A percentile compares a stretch with the other conserved stretches of the same genome.
Evolutionary conservation across 805 yeast species (phyloP).

Genomic region (Kluyveromyces wickerhamii): DNA sequence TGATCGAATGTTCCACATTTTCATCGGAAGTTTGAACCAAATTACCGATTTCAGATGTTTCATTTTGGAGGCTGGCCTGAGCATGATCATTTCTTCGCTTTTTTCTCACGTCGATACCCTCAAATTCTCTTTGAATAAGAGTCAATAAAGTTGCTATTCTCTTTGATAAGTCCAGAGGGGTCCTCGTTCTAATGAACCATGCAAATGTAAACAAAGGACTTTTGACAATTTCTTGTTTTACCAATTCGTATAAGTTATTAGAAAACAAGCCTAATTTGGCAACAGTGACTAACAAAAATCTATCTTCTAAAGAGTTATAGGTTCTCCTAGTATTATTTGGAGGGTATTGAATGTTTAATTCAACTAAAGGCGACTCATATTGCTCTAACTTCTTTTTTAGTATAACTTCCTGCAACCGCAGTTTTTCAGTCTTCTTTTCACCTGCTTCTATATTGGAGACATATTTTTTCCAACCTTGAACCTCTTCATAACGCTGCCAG

Average conservation of each 20-base stretch:
- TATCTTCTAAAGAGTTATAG: conserved; percentile 62
- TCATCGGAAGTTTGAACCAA: not conserved
- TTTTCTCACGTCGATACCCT: conserved; percentile 37
- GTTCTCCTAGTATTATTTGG: conserved; percentile 77
- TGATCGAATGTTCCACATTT: not conserved
- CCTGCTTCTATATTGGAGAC: conserved; percentile 64
- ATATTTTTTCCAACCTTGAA: conserved; percentile 68
- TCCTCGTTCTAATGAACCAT: conserved; percentile 65
- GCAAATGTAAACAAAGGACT: conserved; percentile 62
- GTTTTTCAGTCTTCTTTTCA: conserved; percentile 54
- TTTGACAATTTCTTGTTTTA: conserved; percentile 53
- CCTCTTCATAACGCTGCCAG: conserved; percentile 52
- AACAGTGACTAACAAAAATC: conserved; percentile 53
- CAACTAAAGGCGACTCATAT: conserved; percentile 52
- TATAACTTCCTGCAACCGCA: conserved; percentile 47
- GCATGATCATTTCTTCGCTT: conserved; percentile 1
- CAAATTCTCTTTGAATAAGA: conserved; percentile 64
- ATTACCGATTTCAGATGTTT: not conserved
- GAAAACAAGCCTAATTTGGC: conserved; percentile 57
- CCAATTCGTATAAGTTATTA: conserved; percentile 51
- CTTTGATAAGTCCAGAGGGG: conserved; percentile 63
- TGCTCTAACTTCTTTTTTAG: conserved; percentile 46
- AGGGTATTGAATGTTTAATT: conserved; percentile 60
- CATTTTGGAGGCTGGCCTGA: not conserved
- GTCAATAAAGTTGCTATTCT: conserved; percentile 59